phyloP scores from a whole-genome alignment of 2,329 filamentous ascomycete species.

The Apiospora koreana region DNA sequence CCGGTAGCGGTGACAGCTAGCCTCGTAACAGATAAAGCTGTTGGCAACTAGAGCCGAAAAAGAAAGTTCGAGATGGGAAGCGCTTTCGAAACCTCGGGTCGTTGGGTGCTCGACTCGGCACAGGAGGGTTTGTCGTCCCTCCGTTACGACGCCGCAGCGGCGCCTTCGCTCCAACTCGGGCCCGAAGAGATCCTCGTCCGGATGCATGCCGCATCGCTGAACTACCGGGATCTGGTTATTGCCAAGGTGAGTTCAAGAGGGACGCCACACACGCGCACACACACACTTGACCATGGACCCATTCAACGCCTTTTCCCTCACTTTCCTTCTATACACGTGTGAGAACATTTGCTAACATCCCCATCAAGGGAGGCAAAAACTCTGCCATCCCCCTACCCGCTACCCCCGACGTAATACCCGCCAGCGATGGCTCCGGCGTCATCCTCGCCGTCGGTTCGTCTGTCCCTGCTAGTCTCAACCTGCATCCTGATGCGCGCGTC shows the following conservation, averaged over 20 bases:
- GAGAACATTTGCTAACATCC: neutral
- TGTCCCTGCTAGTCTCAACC: constrained; percentile 19
- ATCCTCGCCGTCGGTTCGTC: constrained; percentile 35
- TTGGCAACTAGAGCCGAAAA: neutral
- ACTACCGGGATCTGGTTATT: constrained; percentile 40
- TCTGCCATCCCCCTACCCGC: constrained; percentile 11
- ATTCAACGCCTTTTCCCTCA: too few species aligned
- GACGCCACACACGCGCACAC: neutral
- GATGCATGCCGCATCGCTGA: constrained; percentile 40
- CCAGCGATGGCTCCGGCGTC: constrained; percentile 52
- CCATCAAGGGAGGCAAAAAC: neutral
- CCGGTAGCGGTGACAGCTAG: neutral
- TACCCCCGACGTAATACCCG: constrained; percentile 20
- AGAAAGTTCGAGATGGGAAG: neutral
- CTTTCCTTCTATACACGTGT: neutral
- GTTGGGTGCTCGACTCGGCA: constrained; percentile 15
- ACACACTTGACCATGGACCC: neutral
- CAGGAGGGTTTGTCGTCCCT: constrained; percentile 16
- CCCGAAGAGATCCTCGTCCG: constrained; percentile 59
- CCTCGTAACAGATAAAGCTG: neutral
- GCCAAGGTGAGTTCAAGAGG: constrained; percentile 26
- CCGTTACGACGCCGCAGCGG: constrained; percentile 14
- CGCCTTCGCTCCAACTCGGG: constrained; percentile 35
- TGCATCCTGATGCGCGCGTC: constrained; percentile 42
- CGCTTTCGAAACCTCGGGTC: constrained; percentile 10